These are phyloP conservation scores for Echium plantagineum DNA, from an alignment of 257 asterid species.

Conservation along the genomic window DNA sequence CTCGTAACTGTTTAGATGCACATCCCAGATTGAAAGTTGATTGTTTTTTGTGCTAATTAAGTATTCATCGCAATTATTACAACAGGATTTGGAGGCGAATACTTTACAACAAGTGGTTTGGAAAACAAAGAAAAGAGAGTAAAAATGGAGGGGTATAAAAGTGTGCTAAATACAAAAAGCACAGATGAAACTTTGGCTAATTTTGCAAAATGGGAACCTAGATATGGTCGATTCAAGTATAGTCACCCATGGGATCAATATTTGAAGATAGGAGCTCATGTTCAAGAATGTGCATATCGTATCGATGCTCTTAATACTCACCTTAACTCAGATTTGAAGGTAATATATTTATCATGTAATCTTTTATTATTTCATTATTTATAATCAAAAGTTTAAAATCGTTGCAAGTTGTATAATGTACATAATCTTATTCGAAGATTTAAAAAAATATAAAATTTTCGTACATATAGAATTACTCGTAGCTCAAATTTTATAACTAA, in stretches of 20 bases:
- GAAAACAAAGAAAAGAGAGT: slow-evolving; percentile 18
- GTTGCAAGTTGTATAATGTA: too few relatives aligned
- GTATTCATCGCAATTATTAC: neutral
- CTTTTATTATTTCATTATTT: too few relatives aligned
- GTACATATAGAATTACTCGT: too few relatives aligned
- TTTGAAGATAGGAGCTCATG: slow-evolving; percentile 36
- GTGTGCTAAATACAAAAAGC: slow-evolving; percentile 43
- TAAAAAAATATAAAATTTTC: too few relatives aligned
- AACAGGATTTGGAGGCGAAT: slow-evolving; percentile 44
- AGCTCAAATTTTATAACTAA: too few relatives aligned
- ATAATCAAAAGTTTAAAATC: too few relatives aligned
- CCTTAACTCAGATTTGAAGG: slow-evolving; percentile 36
- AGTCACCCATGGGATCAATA: slow-evolving; percentile 63
- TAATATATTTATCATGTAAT: slow-evolving; percentile 1
- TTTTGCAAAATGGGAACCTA: slow-evolving; percentile 67
- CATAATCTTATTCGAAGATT: too few relatives aligned
- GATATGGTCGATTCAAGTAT: slow-evolving; percentile 56
- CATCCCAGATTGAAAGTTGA: too few relatives aligned
- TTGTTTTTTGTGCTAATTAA: neutral
- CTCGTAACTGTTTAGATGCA: too few relatives aligned
- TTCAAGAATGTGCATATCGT: slow-evolving; percentile 44
- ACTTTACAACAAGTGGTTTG: slow-evolving; percentile 20
- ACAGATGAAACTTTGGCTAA: slow-evolving; percentile 43
- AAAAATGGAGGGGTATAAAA: slow-evolving; percentile 22
- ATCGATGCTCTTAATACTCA: slow-evolving; percentile 43